Evolutionary conservation across 1,284 basidiomycete genomes (phyloP).

Genomic region (Puccinia polysora): DNA sequence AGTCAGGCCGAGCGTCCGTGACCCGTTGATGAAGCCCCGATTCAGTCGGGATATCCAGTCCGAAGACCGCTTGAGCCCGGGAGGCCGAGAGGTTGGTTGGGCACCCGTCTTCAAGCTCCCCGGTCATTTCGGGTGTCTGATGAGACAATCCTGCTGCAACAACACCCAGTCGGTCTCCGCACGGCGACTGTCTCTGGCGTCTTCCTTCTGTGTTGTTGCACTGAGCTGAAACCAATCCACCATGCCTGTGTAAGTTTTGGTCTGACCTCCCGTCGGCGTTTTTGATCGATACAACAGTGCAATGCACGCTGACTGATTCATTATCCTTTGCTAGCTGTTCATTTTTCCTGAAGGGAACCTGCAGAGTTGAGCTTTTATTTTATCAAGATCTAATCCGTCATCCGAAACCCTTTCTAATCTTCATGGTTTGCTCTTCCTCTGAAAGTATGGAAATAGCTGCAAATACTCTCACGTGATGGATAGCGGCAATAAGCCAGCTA

Average conservation of each 20-base stretch:
- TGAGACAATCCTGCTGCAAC: too few species aligned
- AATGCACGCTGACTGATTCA: not conserved
- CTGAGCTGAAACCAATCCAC: not conserved
- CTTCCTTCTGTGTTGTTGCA: too few species aligned
- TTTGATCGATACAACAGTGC: not conserved
- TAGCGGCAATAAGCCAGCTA: not conserved
- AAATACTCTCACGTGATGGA: constrained; percentile 8
- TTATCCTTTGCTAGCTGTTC: not conserved
- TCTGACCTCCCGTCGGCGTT: not conserved
- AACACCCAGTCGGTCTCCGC: too few species aligned
- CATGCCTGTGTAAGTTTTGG: constrained; percentile 9
- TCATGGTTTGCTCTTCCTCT: not conserved
- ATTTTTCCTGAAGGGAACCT: constrained; percentile 6
- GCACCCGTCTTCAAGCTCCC: too few species aligned
- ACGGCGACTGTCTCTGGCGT: too few species aligned
- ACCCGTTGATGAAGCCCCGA: too few species aligned
- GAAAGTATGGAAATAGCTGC: constrained; percentile 12
- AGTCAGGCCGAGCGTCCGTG: too few species aligned
- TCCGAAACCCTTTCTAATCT: not conserved
- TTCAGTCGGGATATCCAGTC: too few species aligned
- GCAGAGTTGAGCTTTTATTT: constrained; percentile 15
- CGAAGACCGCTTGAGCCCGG: too few species aligned
- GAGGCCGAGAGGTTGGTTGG: too few species aligned
- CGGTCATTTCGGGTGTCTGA: too few species aligned
- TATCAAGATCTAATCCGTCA: not conserved